Evolutionary conservation across 176 grass and related monocot species (phyloP), one percentile per base, ranked within the genome.

Genomic region (Paspalum vaginatum): DNA sequence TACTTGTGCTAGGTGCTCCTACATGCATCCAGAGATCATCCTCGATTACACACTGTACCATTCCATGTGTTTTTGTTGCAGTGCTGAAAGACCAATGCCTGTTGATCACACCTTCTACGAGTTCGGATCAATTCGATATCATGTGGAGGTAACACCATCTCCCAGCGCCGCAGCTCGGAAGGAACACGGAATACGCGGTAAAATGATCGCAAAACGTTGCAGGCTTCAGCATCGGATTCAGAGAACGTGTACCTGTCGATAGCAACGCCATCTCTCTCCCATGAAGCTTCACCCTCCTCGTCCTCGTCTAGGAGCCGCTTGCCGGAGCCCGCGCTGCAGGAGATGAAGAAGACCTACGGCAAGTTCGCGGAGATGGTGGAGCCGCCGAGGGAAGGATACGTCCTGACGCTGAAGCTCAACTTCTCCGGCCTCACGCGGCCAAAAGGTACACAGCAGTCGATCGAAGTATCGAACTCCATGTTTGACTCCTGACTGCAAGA

Each of bases 61-160:
- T 45, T 55, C 10, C 21, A 70, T 40, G 9, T 41, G 6, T 61
- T 45, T 53, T 65, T 68, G 69, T 71, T 63, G 55, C 85, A 98
- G 90, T 38, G 75, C 64, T 25, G 88, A 93, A 79, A 89, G 51
- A 53, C 86, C 81, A 74, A 83, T 88, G 78, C 83, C 90, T 12
- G 79, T 95, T 11, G 96, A 98, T 72, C 92, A 98, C 55, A 95
- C 86, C 55, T 91, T 93, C 40, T 93, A 87, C 83, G 96, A 98
- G 66, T 78, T 91, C 5, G 96, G 92, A 16, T 91, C 88, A 4
- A 82, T 95, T 78, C 72, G 79, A 17, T 99, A 95, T 13, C 81
- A 95, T 55, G 63, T 98, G 27, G 86, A 91, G 92, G 95, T 94
- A 84, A 57, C 45, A 48, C 15, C 54, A 47, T 22, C 59, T 12